phyloP scores from a whole-genome alignment of 2,329 filamentous ascomycete species.

The Pochonia chlamydosporia region DNA sequence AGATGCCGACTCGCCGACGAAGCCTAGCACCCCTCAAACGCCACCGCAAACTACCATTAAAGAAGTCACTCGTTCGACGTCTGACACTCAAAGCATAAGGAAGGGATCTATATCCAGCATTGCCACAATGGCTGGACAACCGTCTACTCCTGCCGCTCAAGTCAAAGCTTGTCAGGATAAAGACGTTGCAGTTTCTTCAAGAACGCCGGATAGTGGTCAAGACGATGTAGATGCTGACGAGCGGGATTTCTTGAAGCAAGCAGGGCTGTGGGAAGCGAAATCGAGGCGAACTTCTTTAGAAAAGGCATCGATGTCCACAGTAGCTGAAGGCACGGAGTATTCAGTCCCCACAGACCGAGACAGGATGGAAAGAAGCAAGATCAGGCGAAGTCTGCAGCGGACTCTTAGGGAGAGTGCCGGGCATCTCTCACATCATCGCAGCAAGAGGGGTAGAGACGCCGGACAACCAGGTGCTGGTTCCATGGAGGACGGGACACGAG shows the following conservation, averaged over 20 bases:
- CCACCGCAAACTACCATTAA: slow-evolving; percentile 23
- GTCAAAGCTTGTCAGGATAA: slow-evolving; percentile 16
- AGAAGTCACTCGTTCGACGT: slow-evolving; percentile 13
- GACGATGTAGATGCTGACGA: slow-evolving; percentile 60
- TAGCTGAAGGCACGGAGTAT: slow-evolving; percentile 22
- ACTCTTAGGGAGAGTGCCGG: slow-evolving; percentile 77
- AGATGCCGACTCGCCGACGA: slow-evolving; percentile 20
- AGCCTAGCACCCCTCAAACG: slow-evolving; percentile 22
- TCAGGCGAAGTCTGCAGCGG: slow-evolving; percentile 81
- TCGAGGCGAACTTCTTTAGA: slow-evolving; percentile 23
- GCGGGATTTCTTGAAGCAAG: slow-evolving; percentile 60
- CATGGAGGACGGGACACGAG: slow-evolving; percentile 36
- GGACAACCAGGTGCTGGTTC: slow-evolving; percentile 12
- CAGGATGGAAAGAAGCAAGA: slow-evolving; percentile 57
- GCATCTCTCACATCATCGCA: slow-evolving; percentile 61
- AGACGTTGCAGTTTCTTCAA: slow-evolving; percentile 11
- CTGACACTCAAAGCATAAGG: slow-evolving; percentile 18
- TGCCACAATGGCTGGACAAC: slow-evolving; percentile 19
- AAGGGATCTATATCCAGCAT: slow-evolving; percentile 27
- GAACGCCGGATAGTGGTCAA: slow-evolving; percentile 17
- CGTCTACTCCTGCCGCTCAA: slow-evolving; percentile 16
- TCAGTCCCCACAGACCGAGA: slow-evolving; percentile 37
- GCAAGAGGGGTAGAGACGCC: slow-evolving; percentile 67
- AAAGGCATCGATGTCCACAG: slow-evolving; percentile 29
- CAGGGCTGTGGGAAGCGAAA: slow-evolving; percentile 52